phyloP scores from a whole-genome alignment of 164 flowering plant species.

The Magnolia changhungtana region DNA sequence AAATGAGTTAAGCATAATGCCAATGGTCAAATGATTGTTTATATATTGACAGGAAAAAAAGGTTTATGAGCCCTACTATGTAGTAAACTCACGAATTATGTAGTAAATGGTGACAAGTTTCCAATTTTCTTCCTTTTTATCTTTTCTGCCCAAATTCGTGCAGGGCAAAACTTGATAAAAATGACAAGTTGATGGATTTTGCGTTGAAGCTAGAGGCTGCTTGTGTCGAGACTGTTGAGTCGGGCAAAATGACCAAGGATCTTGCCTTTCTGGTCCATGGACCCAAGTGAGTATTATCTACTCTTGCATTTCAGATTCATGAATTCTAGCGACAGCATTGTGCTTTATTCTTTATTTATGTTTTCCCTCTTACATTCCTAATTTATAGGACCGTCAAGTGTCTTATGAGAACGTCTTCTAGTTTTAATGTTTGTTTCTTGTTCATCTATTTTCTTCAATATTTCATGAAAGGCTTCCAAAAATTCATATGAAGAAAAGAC shows the following conservation, averaged over 20 bases:
- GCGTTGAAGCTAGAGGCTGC: constrained; percentile 71
- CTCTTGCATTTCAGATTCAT: background rate
- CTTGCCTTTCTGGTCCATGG: constrained; percentile 81
- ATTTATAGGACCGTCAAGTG: background rate
- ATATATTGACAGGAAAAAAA: too few relatives aligned
- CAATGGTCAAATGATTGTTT: too few relatives aligned
- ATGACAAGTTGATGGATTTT: constrained; percentile 65
- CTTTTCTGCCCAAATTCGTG: background rate
- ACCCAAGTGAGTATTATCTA: constrained; percentile 35
- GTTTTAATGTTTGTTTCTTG: too few relatives aligned
- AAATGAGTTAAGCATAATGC: too few relatives aligned
- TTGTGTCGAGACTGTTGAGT: constrained; percentile 83
- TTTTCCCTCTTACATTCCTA: background rate
- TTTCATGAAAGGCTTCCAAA: too few relatives aligned
- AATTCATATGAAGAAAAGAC: too few relatives aligned
- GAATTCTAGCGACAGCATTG: background rate
- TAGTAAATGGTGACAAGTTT: too few relatives aligned
- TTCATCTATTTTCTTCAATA: too few relatives aligned
- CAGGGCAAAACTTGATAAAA: constrained; percentile 79
- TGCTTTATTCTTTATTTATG: background rate
- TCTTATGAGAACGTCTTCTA: too few relatives aligned
- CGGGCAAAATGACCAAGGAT: constrained; percentile 99
- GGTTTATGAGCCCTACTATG: too few relatives aligned
- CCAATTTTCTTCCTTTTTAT: background rate
- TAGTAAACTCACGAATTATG: too few relatives aligned